Base-by-base conservation (phyloP, 2,329 filamentous ascomycete species). In the Penicillium corylophilum region DNA sequence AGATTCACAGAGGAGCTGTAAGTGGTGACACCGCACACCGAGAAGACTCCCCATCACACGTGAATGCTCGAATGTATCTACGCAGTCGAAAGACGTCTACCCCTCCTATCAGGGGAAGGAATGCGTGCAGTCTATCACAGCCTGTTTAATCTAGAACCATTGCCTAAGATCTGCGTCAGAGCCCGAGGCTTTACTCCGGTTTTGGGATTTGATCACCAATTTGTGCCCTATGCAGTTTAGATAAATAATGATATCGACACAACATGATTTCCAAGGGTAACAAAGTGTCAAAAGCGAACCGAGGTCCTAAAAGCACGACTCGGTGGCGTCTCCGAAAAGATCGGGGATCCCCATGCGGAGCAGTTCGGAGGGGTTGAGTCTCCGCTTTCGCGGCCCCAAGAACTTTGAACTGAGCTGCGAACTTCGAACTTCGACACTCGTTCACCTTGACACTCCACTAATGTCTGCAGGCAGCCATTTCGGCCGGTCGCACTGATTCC, bases 391-490 rank as follows among this genome's bases (percentile, higher is more conserved):
- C 47, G 24, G 8, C 42, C 42, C 38, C 39, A 43, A 40, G 42
- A 55, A 48, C 51, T 61, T 55, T 13, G 35, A 28, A 28, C 26
- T 28, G 9, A 9, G 24, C 26, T 28, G 9, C 6, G 24, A 26
- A 5, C 24, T 26, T 26, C 3, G 26, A 28, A 28, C 26, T 28
- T 28, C 26, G 26, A 28, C 26, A 10, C 20, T 18, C 10, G 31
- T 33, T 33, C 7, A n/a, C 18, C 20, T 38, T 36, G 50, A 57
- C 51, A 22, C 28, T 51, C 38, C 42, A 49, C 54, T 55, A 52
- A 63, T 64, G 60, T 60, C 65, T 69, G 64, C 64, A 62, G 61
- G 53, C 60, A 56, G 57, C 58, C 61, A 62, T 61, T 58, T 45
- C 18, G 38, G 54, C 46, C 35, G 39, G 40, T 53, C 53, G 50